Conservation (phyloP, 495 filamentous ascomycete species). For the Xylaria telfairii region DNA sequence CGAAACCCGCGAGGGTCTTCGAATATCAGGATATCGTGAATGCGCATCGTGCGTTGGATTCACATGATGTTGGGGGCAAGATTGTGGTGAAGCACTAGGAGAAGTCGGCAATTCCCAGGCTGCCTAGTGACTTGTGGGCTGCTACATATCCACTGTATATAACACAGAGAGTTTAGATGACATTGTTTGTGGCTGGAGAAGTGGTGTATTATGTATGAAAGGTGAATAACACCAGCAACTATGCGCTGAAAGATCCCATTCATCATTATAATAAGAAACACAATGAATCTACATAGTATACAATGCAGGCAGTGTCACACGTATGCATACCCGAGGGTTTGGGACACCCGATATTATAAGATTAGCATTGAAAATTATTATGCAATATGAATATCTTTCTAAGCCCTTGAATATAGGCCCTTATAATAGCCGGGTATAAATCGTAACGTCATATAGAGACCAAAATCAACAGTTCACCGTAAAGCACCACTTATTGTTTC, state of each 20-base stretch:
- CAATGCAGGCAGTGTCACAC: too few relatives aligned
- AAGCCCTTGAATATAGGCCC: too few relatives aligned
- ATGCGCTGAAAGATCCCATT: not conserved
- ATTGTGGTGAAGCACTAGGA: constrained; percentile 42
- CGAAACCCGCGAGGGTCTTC: constrained; percentile 42
- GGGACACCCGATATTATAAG: too few relatives aligned
- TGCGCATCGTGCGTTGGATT: constrained; percentile 46
- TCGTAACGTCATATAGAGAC: not conserved
- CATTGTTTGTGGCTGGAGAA: not conserved
- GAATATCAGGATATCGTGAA: constrained; percentile 41
- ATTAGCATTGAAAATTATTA: too few relatives aligned
- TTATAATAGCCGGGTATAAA: too few relatives aligned
- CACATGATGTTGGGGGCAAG: constrained; percentile 43
- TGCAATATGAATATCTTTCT: too few relatives aligned
- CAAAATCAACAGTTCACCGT: not conserved
- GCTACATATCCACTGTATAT: not conserved
- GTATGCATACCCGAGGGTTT: too few relatives aligned
- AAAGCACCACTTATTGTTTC: not conserved
- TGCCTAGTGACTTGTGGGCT: not conserved
- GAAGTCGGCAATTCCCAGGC: not conserved
- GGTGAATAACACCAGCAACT: not conserved
- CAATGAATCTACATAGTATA: not conserved
- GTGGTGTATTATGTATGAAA: too few relatives aligned
- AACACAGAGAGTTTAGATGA: not conserved
- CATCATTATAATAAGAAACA: not conserved